These are phyloP conservation scores for Acanthamoeba royreba DNA, from an alignment of 208 protist species.

Conservation along the genomic window DNA sequence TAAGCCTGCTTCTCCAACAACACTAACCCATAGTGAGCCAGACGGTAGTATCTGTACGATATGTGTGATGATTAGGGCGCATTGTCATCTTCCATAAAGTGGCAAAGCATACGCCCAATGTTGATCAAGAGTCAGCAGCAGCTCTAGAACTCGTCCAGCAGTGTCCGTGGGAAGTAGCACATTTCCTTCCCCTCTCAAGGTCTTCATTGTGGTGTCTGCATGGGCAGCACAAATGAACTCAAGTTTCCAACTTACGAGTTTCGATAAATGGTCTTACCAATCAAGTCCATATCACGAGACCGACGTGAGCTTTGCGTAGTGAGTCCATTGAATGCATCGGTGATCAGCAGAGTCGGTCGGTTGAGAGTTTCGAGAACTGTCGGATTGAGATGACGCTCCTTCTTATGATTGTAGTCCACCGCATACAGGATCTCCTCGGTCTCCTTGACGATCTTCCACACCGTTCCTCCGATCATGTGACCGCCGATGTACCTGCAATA, in stretches of 20 bases:
- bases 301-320: slow-evolving; percentile 26
- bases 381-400: slow-evolving; percentile 77
- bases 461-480: slow-evolving; percentile 79
- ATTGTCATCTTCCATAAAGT: no score
- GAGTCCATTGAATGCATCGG: slow-evolving; percentile 67
- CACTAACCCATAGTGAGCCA: slow-evolving; percentile 71
- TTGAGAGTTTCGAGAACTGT: slow-evolving; percentile 66
- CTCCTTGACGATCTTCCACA: slow-evolving; percentile 88
- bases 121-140: slow-evolving; percentile 76
- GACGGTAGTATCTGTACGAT: neutral
- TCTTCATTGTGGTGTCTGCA: neutral
- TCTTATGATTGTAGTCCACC: slow-evolving; percentile 83
- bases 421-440: slow-evolving; percentile 87
- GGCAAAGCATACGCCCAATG: slow-evolving; percentile 74
- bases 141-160: slow-evolving; percentile 78
- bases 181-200: slow-evolving; percentile 79
- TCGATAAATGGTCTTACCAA: neutral
- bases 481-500: slow-evolving; percentile 54
- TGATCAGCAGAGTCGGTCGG: slow-evolving; percentile 78
- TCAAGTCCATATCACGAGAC: neutral
- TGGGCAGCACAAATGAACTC: no score
- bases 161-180: slow-evolving; percentile 83
- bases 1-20: slow-evolving; percentile 72
- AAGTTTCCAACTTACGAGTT: no score
- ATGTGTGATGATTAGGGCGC: neutral